Base-by-base conservation (phyloP, 495 filamentous ascomycete genomes). In the Xylaria acuta region DNA sequence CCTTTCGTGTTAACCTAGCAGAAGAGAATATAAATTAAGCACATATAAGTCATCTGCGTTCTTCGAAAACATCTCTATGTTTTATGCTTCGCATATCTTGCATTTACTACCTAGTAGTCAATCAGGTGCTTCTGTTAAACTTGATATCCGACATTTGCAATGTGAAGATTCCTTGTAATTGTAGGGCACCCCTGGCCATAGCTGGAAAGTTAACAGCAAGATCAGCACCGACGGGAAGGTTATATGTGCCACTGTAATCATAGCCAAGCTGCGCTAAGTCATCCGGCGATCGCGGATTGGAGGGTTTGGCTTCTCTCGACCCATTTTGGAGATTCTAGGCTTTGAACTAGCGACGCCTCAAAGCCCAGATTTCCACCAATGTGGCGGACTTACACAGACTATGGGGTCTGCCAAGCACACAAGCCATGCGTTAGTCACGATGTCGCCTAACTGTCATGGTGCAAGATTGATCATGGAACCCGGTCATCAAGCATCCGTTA, bases 271-370 rank as follows among this genome's bases (percentile, higher is more conserved):
- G 7, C 45, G 45, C 45, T 49, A 49, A 49, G 45, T 49, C 20
- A 49, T 49, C 45, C 45, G 45, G 45, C 45, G 45, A 49, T 49
- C 45, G 18, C 45, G 45, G 20, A 49, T 22, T 49, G 5, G 45
- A 38, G 36, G 36, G 7, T 38, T 38, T 38, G 3, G 7, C 36
- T 38, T 7, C 5, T 49, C 20, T n/a, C 20, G 32, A 11, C 30
- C 34, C 6, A 49, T 56, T 56, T 25, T 25, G 16, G 25, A 22
- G 27, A 25, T 67, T n/a, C 49, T 56, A 56, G 65, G 32, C 27
- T 34, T 56, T 9, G 49, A 36, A 43, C 36, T 67, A 67, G 65
- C 49, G 49, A 67, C 14, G 36, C 47, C 49, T 56, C 49, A 54
- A 0, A 1, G 38, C 49, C 65, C 38, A 12, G 67, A 45, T 20